phyloP scores from a whole-genome alignment of 495 filamentous ascomycete species.

The Echria macrotheca region DNA sequence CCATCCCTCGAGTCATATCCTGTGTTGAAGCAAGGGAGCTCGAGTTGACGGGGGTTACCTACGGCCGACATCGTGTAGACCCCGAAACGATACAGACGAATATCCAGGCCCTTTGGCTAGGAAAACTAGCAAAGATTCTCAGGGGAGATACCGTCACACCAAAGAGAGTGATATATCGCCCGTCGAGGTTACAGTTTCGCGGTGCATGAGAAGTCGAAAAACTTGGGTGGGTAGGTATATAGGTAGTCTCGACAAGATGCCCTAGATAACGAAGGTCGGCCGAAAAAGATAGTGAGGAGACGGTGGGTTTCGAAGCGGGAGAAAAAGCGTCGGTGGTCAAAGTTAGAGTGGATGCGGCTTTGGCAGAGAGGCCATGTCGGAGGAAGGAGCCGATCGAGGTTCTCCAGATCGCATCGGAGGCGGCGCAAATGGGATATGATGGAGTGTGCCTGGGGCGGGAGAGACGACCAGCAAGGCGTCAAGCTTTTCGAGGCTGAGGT shows the following conservation, averaged over 20 bases:
- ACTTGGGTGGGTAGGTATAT: no score
- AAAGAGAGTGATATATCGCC: slow-evolving; percentile 8
- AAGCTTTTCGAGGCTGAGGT: not conserved
- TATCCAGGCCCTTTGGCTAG: no score
- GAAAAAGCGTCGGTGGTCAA: not conserved
- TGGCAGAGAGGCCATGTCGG: slow-evolving; percentile 12
- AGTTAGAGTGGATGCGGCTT: slow-evolving; percentile 5
- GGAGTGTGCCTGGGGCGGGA: no score
- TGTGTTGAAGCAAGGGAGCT: no score
- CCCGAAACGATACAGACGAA: no score
- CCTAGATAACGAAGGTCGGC: no score
- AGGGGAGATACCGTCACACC: not conserved
- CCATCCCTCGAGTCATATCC: not conserved
- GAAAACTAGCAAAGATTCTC: not conserved
- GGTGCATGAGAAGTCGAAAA: no score
- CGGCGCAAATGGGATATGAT: no score
- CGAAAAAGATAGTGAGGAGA: no score
- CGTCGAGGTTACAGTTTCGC: no score
- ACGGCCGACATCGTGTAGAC: slow-evolving; percentile 30
- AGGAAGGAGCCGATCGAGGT: slow-evolving; percentile 5
- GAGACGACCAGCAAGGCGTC: not conserved
- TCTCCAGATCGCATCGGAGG: slow-evolving; percentile 7
- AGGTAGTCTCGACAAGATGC: no score
- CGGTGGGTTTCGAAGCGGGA: not conserved
- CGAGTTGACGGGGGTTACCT: slow-evolving; percentile 20